Percentiles rank a stretch among this genome's conserved stretches.
Evolutionary conservation across 495 filamentous ascomycete species (phyloP).

Genomic region (Penicillium lividum): DNA sequence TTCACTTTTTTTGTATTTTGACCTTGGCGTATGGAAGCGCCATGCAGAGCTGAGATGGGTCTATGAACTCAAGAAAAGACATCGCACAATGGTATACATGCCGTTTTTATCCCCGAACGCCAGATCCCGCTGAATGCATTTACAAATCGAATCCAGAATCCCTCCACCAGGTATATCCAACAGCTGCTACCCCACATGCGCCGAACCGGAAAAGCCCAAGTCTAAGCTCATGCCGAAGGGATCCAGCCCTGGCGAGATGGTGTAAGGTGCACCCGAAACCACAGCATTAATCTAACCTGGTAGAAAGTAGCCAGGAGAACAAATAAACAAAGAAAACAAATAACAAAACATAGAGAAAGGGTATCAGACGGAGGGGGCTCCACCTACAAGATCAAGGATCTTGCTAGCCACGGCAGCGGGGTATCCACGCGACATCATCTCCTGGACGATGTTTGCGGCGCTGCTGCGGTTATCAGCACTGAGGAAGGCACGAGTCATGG

Average conservation of each 20-base stretch:
- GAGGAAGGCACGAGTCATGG: conserved; percentile 94
- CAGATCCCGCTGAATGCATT: conserved; percentile 40
- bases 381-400: conserved; percentile 82
- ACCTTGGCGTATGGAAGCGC: conserved; percentile 23
- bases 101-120: conserved; percentile 33
- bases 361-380: conserved; percentile 30
- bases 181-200: conserved; percentile 34
- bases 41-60: conserved; percentile 39
- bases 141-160: conserved; percentile 9
- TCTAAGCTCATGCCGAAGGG: conserved; percentile 33
- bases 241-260: conserved; percentile 43
- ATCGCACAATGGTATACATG: conserved; percentile 38
- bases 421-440: conserved; percentile 90
- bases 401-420: conserved; percentile 88
- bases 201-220: conserved; percentile 30
- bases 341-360: conserved; percentile 7
- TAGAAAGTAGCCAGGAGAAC: conserved; percentile 17
- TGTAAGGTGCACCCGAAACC: conserved; percentile 17
- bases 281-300: conserved; percentile 30
- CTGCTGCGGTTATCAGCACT: conserved; percentile 73
- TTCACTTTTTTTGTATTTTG: conserved; percentile 33
- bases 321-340: conserved; percentile 16
- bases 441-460: conserved; percentile 76
- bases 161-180: conserved; percentile 24
- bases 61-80: conserved; percentile 33